Conservation (phyloP, 306 rosid genomes). For the Rubus idaeus region DNA sequence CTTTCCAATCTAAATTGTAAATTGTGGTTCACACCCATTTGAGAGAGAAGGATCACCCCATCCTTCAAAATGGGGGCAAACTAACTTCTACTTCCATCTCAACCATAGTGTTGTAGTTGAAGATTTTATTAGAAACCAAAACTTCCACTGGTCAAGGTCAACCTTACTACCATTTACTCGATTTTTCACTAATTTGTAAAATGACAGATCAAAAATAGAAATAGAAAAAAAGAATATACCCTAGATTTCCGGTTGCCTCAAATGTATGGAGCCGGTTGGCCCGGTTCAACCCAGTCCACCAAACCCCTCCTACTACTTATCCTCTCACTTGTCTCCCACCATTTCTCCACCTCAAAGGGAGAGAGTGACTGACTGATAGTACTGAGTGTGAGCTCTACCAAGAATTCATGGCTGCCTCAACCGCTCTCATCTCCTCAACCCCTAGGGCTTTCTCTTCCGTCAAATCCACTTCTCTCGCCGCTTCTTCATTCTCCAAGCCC, state of each 20-base stretch:
- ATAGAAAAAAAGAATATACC: neutral
- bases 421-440: conserved; percentile 63
- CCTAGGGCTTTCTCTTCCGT: conserved; percentile 52
- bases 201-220: too few relatives aligned
- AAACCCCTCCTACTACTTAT: conserved; percentile 8
- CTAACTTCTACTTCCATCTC: too few relatives aligned
- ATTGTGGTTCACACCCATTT: too few relatives aligned
- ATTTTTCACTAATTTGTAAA: too few relatives aligned
- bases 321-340: neutral
- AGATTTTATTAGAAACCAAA: too few relatives aligned
- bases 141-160: too few relatives aligned
- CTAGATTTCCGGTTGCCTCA: neutral
- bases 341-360: conserved; percentile 13
- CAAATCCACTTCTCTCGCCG: conserved; percentile 34
- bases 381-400: conserved; percentile 3
- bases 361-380: neutral
- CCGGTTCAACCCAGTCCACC: neutral
- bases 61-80: too few relatives aligned
- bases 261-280: conserved; percentile 21
- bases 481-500: conserved; percentile 35
- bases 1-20: too few relatives aligned
- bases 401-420: conserved; percentile 42
- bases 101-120: too few relatives aligned
- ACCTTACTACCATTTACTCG: too few relatives aligned
- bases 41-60: too few relatives aligned